Evolutionary conservation across 2,329 filamentous ascomycete genomes (phyloP).

Genomic region (Cladosporium austrohemisphaericum): DNA sequence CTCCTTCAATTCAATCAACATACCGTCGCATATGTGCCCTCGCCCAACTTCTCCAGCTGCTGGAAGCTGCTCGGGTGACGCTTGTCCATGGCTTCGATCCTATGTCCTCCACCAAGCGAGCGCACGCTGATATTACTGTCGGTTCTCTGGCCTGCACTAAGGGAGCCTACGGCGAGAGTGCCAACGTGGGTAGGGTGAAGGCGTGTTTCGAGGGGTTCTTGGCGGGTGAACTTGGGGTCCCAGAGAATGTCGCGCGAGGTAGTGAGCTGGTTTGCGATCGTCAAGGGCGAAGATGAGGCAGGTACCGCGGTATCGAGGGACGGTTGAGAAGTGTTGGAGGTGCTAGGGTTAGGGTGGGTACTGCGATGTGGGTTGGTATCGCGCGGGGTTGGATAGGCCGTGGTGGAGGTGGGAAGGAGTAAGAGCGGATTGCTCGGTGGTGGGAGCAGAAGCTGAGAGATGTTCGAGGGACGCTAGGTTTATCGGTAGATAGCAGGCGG

Average conservation of each 20-base stretch:
- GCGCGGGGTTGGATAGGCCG: slow-evolving; percentile 1
- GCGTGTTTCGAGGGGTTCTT: slow-evolving; percentile 42
- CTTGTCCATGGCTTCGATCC: slow-evolving; percentile 68
- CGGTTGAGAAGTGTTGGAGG: not conserved
- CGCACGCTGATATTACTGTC: slow-evolving; percentile 51
- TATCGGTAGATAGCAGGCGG: not conserved
- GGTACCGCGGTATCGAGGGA: slow-evolving; percentile 25
- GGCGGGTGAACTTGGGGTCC: slow-evolving; percentile 45
- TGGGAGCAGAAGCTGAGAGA: not conserved
- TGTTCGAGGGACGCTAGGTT: not conserved
- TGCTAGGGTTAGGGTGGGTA: not conserved
- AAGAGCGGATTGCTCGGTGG: not conserved
- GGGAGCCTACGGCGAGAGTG: slow-evolving; percentile 39
- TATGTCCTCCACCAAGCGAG: slow-evolving; percentile 43
- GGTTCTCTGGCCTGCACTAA: slow-evolving; percentile 37
- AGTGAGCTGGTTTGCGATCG: slow-evolving; percentile 44
- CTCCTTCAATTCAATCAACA: slow-evolving; percentile 18
- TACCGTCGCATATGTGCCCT: slow-evolving; percentile 98
- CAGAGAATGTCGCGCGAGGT: slow-evolving; percentile 50
- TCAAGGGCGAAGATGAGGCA: slow-evolving; percentile 30
- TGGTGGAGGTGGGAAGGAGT: slow-evolving; percentile 2
- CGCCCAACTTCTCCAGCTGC: slow-evolving; percentile 96
- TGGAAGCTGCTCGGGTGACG: slow-evolving; percentile 97
- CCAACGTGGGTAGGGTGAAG: slow-evolving; percentile 48
- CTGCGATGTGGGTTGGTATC: not conserved